Evolutionary conservation across 257 asterid genomes (phyloP).

Genomic region (Galeopsis tetrahit): DNA sequence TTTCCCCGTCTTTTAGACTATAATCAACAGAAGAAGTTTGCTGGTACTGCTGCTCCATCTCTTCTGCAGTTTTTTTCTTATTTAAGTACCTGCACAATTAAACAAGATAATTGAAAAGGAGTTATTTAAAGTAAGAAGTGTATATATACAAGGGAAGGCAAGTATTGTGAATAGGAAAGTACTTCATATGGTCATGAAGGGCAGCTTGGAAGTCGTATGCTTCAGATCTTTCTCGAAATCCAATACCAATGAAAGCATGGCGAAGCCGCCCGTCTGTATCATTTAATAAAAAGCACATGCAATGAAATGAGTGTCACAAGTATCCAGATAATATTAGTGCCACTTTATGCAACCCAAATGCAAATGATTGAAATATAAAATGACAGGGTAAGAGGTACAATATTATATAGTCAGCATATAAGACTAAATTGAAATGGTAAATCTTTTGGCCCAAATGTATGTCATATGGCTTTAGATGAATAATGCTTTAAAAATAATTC

Average conservation of each 20-base stretch:
- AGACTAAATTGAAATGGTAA: neutral
- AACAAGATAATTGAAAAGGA: constrained; percentile 12
- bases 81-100: constrained; percentile 72
- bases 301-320: neutral
- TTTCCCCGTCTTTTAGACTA: constrained; percentile 96
- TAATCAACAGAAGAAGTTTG: constrained; percentile 81
- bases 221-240: constrained; percentile 97
- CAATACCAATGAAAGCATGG: constrained; percentile 97
- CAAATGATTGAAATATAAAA: neutral
- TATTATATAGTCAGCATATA: neutral
- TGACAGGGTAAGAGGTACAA: neutral
- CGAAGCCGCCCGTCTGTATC: constrained; percentile 85
- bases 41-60: constrained; percentile 95
- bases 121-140: neutral
- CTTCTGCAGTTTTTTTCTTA: constrained; percentile 95
- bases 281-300: constrained; percentile 13
- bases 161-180: constrained; percentile 34
- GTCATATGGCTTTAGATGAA: constrained; percentile 13
- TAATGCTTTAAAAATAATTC: constrained; percentile 8
- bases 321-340: neutral
- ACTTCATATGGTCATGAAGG: constrained; percentile 98
- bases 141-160: neutral
- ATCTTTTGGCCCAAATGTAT: constrained; percentile 3
- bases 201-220: constrained; percentile 99
- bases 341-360: neutral